Conservation (phyloP, 768 basidiomycete genomes). For the Amanita subjunquillea region DNA sequence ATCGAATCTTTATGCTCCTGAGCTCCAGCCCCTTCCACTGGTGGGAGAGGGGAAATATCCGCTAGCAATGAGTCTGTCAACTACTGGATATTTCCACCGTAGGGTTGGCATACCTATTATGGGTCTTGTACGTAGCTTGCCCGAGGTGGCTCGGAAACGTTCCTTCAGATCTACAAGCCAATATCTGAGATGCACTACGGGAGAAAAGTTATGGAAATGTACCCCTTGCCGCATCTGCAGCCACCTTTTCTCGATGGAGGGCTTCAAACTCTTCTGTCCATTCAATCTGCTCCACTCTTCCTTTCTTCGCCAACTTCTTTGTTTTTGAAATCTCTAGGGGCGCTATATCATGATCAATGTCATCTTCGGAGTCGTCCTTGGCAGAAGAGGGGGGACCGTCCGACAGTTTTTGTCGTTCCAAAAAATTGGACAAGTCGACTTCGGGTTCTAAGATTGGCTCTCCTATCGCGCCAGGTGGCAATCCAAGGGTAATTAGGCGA, state of each 20-base stretch:
- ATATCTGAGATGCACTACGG: background rate
- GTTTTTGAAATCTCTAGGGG: slow-evolving; percentile 30
- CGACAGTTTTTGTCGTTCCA: slow-evolving; percentile 49
- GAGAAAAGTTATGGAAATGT: slow-evolving; percentile 5
- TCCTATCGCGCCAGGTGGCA: slow-evolving; percentile 26
- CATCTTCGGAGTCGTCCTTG: slow-evolving; percentile 39
- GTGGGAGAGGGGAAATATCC: slow-evolving; percentile 48
- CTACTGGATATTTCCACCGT: slow-evolving; percentile 22
- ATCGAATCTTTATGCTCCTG: slow-evolving; percentile 30
- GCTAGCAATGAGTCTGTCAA: background rate
- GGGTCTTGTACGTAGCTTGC: slow-evolving; percentile 26
- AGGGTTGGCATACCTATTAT: slow-evolving; percentile 24
- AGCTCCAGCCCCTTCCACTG: slow-evolving; percentile 15
- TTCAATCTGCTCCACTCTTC: slow-evolving; percentile 49
- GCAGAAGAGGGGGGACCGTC: slow-evolving; percentile 21
- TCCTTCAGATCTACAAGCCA: slow-evolving; percentile 41
- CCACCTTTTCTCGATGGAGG: slow-evolving; percentile 58
- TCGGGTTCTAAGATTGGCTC: slow-evolving; percentile 63
- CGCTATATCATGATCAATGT: slow-evolving; percentile 48
- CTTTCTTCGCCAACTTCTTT: slow-evolving; percentile 33
- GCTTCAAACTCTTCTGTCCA: slow-evolving; percentile 63
- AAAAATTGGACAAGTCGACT: slow-evolving; percentile 57
- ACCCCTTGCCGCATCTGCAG: slow-evolving; percentile 74
- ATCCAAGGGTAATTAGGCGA: background rate
- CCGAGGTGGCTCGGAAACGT: slow-evolving; percentile 46